Evolutionary conservation across 2,329 filamentous ascomycete genomes (phyloP).

Genomic region (Cladophialophora carrionii): DNA sequence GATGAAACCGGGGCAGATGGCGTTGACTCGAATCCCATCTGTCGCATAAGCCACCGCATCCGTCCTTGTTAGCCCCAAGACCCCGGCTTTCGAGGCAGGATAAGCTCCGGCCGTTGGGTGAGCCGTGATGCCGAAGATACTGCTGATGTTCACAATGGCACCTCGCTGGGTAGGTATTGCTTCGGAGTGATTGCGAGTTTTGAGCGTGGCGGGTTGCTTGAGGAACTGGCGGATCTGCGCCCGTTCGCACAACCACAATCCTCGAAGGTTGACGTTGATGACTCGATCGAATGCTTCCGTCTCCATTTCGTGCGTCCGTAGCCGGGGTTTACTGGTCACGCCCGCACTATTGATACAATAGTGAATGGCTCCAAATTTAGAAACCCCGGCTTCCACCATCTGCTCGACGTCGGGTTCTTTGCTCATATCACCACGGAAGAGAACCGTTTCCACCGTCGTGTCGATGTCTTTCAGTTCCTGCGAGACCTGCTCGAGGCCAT

Average conservation of each 20-base stretch:
- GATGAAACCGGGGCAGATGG: conserved; percentile 52
- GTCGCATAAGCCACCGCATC: conserved; percentile 59
- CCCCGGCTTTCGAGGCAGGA: conserved; percentile 27
- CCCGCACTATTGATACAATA: conserved; percentile 41
- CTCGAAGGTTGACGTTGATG: conserved; percentile 58
- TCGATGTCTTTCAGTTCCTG: conserved; percentile 27
- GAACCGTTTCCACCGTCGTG: conserved; percentile 10
- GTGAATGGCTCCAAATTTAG: conserved; percentile 54
- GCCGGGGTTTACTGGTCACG: conserved; percentile 39
- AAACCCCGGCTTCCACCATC: conserved; percentile 59
- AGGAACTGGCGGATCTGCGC: conserved; percentile 48
- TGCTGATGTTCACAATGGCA: conserved; percentile 57
- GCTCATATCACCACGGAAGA: conserved; percentile 50
- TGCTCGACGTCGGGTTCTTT: conserved; percentile 57
- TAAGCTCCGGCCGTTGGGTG: conserved; percentile 27
- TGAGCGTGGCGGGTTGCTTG: conserved; percentile 50
- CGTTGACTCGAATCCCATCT: conserved; percentile 49
- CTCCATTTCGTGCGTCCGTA: conserved; percentile 36
- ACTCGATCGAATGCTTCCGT: conserved; percentile 41
- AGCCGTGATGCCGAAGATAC: conserved; percentile 55
- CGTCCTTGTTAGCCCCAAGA: conserved; percentile 52
- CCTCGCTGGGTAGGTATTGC: conserved; percentile 51
- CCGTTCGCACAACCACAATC: conserved; percentile 61
- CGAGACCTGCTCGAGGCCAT: conserved; percentile 21
- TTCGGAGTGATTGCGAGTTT: conserved; percentile 65